These are phyloP conservation scores for Picea glauca DNA, from an alignment of 75 land plant species.

Conservation along the genomic window DNA sequence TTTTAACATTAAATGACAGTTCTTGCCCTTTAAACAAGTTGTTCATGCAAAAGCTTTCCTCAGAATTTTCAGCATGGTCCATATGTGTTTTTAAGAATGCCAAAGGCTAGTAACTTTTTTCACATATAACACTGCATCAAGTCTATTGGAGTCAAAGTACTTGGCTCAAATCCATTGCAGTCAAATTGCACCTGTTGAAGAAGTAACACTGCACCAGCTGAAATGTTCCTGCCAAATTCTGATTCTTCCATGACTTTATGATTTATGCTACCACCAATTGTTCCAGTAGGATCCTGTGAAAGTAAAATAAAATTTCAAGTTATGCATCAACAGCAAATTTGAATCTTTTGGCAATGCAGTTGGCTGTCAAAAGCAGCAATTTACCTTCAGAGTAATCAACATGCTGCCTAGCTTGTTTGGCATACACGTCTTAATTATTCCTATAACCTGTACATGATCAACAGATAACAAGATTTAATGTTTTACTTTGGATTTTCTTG, in stretches of 20 bases:
- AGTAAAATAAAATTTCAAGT: neutral
- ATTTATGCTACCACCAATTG: slow-evolving; percentile 55
- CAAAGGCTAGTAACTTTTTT: no score
- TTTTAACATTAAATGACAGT: neutral
- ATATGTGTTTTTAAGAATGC: no score
- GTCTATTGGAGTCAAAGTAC: neutral
- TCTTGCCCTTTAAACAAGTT: neutral
- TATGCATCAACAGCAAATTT: neutral
- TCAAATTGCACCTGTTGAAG: slow-evolving; percentile 53
- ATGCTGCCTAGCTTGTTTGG: slow-evolving; percentile 62
- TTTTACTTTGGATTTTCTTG: no score
- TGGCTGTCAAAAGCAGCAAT: neutral
- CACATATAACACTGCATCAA: no score
- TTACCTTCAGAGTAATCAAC: slow-evolving; percentile 61
- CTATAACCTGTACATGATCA: slow-evolving; percentile 48
- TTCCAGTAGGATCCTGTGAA: slow-evolving; percentile 74
- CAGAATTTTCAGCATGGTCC: no score
- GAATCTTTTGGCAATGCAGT: neutral
- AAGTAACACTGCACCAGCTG: slow-evolving; percentile 60
- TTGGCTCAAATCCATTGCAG: neutral
- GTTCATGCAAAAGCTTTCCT: neutral
- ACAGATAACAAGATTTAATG: neutral
- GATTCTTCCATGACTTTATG: slow-evolving; percentile 45
- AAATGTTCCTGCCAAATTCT: slow-evolving; percentile 44
- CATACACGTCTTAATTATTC: slow-evolving; percentile 57